These are phyloP conservation scores for Eucalyptus brandiana DNA, from an alignment of 345 rosid genomes.

Conservation along the genomic window DNA sequence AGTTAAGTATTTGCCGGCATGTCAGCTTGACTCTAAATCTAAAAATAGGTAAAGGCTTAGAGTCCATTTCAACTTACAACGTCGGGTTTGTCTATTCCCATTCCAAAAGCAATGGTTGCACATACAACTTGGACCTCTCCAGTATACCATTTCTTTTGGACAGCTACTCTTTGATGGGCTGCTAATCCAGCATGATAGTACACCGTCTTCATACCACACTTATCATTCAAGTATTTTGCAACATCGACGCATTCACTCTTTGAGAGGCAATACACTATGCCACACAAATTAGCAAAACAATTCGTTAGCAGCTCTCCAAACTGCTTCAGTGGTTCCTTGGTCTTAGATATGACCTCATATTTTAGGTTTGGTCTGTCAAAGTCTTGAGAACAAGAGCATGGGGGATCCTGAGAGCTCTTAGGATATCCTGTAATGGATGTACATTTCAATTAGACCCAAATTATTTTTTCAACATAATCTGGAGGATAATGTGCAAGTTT, in stretches of 20 bases:
- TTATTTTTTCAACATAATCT: neutral
- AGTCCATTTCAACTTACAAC: constrained; percentile 44
- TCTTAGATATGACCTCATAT: constrained; percentile 72
- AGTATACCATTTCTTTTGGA: constrained; percentile 76
- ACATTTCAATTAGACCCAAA: neutral
- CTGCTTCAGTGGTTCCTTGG: constrained; percentile 73
- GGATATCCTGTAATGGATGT: constrained; percentile 46
- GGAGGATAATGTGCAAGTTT: neutral
- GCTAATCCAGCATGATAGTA: constrained; percentile 86
- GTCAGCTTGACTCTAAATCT: neutral
- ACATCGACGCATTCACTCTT: constrained; percentile 82
- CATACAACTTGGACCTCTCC: constrained; percentile 81
- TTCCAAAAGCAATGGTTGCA: constrained; percentile 94
- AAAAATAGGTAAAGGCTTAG: neutral
- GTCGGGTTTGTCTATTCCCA: constrained; percentile 97
- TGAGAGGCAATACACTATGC: constrained; percentile 85
- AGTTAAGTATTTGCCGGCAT: neutral
- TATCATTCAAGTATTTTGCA: constrained; percentile 59
- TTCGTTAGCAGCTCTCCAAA: constrained; percentile 59
- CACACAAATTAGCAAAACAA: constrained; percentile 62
- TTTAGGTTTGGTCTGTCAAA: constrained; percentile 91
- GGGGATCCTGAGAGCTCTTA: constrained; percentile 62
- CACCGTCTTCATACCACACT: constrained; percentile 63
- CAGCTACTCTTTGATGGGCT: constrained; percentile 60
- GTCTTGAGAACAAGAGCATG: constrained; percentile 47